phyloP scores from a whole-genome alignment of 1,139 yeast species.

The Pichia kudriavzevii region DNA sequence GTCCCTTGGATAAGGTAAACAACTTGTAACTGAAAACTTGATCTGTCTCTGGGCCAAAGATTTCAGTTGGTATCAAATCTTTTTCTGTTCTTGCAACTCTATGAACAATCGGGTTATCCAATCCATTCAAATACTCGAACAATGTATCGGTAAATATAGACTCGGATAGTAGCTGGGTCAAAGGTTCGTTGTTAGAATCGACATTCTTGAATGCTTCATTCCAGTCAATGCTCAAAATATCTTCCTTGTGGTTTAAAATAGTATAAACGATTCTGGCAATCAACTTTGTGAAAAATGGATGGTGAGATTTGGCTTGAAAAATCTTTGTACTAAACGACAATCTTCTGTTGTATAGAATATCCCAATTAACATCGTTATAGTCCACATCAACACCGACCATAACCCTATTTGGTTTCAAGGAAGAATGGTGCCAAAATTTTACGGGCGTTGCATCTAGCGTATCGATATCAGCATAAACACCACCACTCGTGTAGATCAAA shows the following conservation, averaged over 20 bases:
- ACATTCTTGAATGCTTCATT: conserved; percentile 50
- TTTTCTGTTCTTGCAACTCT: conserved; percentile 49
- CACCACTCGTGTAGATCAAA: conserved; percentile 60
- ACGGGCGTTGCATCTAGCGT: conserved; percentile 47
- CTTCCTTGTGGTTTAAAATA: conserved; percentile 21
- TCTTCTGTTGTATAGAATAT: conserved; percentile 53
- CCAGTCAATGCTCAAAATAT: conserved; percentile 34
- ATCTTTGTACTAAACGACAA: conserved; percentile 73
- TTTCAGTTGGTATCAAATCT: conserved; percentile 18
- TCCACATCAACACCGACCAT: conserved; percentile 68
- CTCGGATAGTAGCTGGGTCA: conserved; percentile 68
- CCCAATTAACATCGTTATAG: conserved; percentile 63
- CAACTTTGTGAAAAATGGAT: conserved; percentile 26
- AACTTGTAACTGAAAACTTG: conserved; percentile 40
- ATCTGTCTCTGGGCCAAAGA: conserved; percentile 23
- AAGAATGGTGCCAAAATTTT: conserved; percentile 33
- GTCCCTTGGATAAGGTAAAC: conserved; percentile 62
- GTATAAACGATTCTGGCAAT: conserved; percentile 24
- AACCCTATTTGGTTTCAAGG: conserved; percentile 16
- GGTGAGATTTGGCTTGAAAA: conserved; percentile 28
- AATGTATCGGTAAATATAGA: conserved; percentile 73
- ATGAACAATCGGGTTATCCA: conserved; percentile 56
- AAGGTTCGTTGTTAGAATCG: conserved; percentile 42
- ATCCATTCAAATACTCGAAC: conserved; percentile 58
- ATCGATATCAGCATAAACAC: conserved; percentile 70